Conservation (phyloP, 177 flowering plant species). For the Vitis hybrid region DNA sequence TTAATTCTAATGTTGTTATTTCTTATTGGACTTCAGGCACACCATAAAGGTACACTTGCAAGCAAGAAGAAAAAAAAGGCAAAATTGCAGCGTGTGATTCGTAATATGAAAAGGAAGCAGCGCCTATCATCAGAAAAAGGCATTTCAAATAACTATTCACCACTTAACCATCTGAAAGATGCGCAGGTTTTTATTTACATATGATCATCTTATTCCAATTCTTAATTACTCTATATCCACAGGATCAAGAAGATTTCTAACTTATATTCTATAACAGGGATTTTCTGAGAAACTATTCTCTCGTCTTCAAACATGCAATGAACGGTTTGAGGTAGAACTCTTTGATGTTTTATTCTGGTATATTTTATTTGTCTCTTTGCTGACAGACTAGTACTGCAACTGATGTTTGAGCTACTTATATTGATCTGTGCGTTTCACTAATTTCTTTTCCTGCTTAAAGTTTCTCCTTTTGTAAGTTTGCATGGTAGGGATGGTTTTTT, state of each 20-base stretch:
- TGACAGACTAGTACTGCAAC: too few relatives aligned
- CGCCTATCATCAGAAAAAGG: slow-evolving; percentile 55
- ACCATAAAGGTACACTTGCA: slow-evolving; percentile 68
- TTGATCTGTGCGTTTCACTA: too few relatives aligned
- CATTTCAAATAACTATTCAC: slow-evolving; percentile 61
- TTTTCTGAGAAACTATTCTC: slow-evolving; percentile 85
- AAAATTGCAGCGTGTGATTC: slow-evolving; percentile 73
- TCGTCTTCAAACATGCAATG: slow-evolving; percentile 72
- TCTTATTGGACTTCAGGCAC: slow-evolving; percentile 46
- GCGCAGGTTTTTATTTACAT: slow-evolving; percentile 58
- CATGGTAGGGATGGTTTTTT: too few relatives aligned
- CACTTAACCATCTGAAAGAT: slow-evolving; percentile 80
- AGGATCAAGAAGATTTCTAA: not conserved
- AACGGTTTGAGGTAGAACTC: slow-evolving; percentile 72
- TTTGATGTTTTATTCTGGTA: not conserved
- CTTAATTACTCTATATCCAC: not conserved
- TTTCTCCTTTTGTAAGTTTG: too few relatives aligned
- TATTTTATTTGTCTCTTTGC: not conserved
- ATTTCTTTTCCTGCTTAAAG: too few relatives aligned
- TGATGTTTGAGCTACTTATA: too few relatives aligned
- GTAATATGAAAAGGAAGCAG: slow-evolving; percentile 83
- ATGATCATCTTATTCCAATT: not conserved
- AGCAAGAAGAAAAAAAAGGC: slow-evolving; percentile 98
- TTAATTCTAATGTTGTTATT: not conserved
- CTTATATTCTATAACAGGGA: slow-evolving; percentile 41